Conservation (phyloP, 2,329 filamentous ascomycete species). For the Ophiostoma montium region DNA sequence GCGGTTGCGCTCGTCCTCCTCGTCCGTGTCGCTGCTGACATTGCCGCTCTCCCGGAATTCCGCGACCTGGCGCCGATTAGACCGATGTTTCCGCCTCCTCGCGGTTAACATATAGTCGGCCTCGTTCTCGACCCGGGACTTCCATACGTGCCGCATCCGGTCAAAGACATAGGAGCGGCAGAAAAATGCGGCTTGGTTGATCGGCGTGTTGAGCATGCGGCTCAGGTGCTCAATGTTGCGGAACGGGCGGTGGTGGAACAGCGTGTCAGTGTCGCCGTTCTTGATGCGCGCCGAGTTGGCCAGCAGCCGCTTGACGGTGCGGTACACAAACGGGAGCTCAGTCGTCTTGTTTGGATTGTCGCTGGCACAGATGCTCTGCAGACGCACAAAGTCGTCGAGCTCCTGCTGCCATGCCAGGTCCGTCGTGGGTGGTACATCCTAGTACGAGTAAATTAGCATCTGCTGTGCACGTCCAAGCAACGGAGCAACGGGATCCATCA, state of each 20-base stretch:
- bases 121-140: background rate
- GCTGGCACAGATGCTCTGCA: slow-evolving; percentile 29
- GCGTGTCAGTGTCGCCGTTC: slow-evolving; percentile 15
- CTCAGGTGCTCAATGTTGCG: slow-evolving; percentile 32
- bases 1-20: background rate
- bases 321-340: slow-evolving; percentile 34
- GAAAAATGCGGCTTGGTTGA: slow-evolving; percentile 46
- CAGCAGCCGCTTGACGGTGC: slow-evolving; percentile 31
- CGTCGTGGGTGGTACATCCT: slow-evolving; percentile 25
- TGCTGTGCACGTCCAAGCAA: too few species aligned
- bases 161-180: slow-evolving; percentile 49
- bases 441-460: too few species aligned
- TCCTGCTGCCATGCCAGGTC: slow-evolving; percentile 21
- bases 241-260: slow-evolving; percentile 26
- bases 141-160: slow-evolving; percentile 17
- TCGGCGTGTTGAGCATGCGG: slow-evolving; percentile 28
- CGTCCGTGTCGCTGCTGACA: background rate
- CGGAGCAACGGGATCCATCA: too few species aligned
- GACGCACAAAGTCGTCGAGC: slow-evolving; percentile 28
- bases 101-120: too few species aligned
- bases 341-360: slow-evolving; percentile 25
- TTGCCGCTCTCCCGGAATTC: too few species aligned
- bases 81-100: too few species aligned
- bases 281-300: slow-evolving; percentile 26
- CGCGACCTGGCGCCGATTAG: too few species aligned